These are phyloP conservation scores for Aegilops speltoides DNA, from an alignment of 176 grass and related monocot species.

Conservation along the genomic window DNA sequence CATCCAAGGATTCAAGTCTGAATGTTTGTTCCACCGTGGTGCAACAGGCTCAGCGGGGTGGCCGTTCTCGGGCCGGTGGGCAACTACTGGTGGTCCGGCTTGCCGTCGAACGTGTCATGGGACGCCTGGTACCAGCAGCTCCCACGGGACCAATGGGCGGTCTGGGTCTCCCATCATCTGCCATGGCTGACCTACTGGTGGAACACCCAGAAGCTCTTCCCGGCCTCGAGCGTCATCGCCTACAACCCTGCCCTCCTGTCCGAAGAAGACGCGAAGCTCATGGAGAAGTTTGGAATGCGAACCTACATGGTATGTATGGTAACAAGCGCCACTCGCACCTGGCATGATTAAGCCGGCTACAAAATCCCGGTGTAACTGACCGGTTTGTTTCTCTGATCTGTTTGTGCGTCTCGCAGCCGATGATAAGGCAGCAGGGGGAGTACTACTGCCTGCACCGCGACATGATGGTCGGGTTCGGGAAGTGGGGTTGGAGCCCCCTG, in stretches of 20 bases:
- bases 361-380: neutral
- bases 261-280: conserved; percentile 48
- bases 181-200: conserved; percentile 95
- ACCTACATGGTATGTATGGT: conserved; percentile 41
- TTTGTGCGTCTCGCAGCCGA: conserved; percentile 29
- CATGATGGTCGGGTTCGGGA: conserved; percentile 73
- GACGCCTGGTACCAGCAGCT: conserved; percentile 65
- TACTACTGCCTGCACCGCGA: conserved; percentile 64
- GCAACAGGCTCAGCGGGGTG: conserved; percentile 58
- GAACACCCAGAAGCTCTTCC: conserved; percentile 77
- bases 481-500: conserved; percentile 68
- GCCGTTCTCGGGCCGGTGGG: conserved; percentile 58
- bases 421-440: conserved; percentile 66
- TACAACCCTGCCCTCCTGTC: conserved; percentile 42
- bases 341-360: neutral
- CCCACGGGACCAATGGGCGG: conserved; percentile 59
- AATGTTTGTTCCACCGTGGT: neutral
- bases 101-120: conserved; percentile 59
- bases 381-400: neutral
- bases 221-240: conserved; percentile 55
- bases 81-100: conserved; percentile 85
- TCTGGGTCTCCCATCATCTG: conserved; percentile 63
- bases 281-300: conserved; percentile 32
- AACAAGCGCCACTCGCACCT: neutral
- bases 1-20: neutral